Conservation (phyloP, 2,329 filamentous ascomycete species). For the Botrytis porri region DNA sequence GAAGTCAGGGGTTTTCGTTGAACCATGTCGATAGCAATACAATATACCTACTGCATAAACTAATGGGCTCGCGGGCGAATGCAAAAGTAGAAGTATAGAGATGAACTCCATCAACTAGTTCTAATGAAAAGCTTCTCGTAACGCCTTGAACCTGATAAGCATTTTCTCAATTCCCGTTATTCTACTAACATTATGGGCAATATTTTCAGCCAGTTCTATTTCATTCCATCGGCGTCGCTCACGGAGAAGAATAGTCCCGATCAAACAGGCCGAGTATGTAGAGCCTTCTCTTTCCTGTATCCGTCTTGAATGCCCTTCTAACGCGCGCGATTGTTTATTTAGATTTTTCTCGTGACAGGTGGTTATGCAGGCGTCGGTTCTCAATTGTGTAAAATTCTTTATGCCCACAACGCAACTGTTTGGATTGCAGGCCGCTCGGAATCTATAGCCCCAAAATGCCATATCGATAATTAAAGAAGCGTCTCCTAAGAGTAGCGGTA, state of each 20-base stretch:
- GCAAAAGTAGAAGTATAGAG: too few species aligned
- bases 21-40: too few species aligned
- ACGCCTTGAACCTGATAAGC: too few species aligned
- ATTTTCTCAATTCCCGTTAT: neutral
- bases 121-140: too few species aligned
- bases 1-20: too few species aligned
- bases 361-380: neutral
- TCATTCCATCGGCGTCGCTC: neutral
- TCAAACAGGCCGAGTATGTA: neutral
- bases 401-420: neutral
- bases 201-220: neutral
- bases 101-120: too few species aligned
- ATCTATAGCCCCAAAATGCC: neutral
- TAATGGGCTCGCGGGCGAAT: too few species aligned
- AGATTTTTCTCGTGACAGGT: constrained; percentile 1
- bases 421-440: neutral
- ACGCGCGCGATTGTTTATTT: neutral
- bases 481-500: neutral
- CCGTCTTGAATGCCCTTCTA: neutral
- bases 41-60: too few species aligned
- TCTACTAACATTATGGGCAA: constrained; percentile 2
- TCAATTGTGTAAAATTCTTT: constrained; percentile 3
- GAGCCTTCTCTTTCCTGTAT: neutral
- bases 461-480: neutral
- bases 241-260: constrained; percentile 5